Conservation (phyloP, 2,329 filamentous ascomycete genomes). For the Cadophora luteo-olivacea region DNA sequence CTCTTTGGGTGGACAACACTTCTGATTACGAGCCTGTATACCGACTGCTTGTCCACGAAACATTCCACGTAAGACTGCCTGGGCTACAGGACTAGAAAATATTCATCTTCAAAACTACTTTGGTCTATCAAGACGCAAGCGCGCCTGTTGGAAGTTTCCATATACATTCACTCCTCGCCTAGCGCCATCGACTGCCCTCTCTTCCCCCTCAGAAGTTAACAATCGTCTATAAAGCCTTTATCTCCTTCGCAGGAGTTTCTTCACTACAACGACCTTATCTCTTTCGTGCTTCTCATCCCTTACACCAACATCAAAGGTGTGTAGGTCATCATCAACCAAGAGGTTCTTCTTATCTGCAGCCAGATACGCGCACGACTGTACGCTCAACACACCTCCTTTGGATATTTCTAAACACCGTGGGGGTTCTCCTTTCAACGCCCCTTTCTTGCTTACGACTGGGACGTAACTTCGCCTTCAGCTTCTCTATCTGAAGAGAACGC, state of each 20-base stretch:
- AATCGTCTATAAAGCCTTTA: not conserved
- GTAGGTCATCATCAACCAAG: not conserved
- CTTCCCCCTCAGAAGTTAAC: not conserved
- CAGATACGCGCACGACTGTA: not conserved
- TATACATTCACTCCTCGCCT: conserved; percentile 5
- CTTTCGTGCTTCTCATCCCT: not conserved
- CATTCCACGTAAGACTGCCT: not conserved
- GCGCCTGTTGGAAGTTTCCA: not conserved
- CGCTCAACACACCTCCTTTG: not conserved
- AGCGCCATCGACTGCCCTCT: not conserved
- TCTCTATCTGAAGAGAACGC: not conserved
- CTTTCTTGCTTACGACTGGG: not conserved
- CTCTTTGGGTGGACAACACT: not conserved
- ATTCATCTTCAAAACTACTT: not conserved
- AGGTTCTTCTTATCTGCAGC: not conserved
- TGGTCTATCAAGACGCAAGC: not conserved
- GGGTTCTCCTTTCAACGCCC: not conserved
- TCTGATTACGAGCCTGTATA: not conserved
- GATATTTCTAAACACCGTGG: not conserved
- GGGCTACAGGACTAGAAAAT: not conserved
- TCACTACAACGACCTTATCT: not conserved
- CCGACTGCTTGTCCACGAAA: not conserved
- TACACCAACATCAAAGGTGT: not conserved
- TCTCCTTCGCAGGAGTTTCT: not conserved
- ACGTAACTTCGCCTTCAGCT: not conserved